Conservation (phyloP, 2,329 filamentous ascomycete genomes). For the Curvularia sp. region DNA sequence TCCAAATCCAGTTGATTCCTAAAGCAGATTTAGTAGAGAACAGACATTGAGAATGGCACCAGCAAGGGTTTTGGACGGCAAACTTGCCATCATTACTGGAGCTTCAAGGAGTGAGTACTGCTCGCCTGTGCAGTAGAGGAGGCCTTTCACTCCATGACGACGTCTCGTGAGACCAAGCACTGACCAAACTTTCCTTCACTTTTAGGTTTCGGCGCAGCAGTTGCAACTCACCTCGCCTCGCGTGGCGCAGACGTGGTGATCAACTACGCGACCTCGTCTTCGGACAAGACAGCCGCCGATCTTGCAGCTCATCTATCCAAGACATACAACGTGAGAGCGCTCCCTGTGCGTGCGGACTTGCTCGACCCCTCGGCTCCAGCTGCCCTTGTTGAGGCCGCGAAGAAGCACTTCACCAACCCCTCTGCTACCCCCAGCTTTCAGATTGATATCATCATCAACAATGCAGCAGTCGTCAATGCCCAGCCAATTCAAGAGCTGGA, state of each 20-base stretch:
- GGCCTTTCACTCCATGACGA: neutral
- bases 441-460: constrained; percentile 17
- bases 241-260: constrained; percentile 15
- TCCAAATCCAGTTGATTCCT: neutral
- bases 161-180: neutral
- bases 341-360: constrained; percentile 14
- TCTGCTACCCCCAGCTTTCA: constrained; percentile 10
- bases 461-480: constrained; percentile 13
- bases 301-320: constrained; percentile 15
- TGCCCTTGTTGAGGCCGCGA: constrained; percentile 13
- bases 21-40: neutral
- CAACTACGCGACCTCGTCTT: constrained; percentile 14
- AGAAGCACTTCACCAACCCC: constrained; percentile 8
- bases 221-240: constrained; percentile 14
- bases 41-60: neutral
- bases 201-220: constrained; percentile 16
- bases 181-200: neutral
- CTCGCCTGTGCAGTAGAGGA: neutral
- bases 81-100: constrained; percentile 16
- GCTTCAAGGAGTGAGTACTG: constrained; percentile 13
- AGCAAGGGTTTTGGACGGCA: constrained; percentile 13
- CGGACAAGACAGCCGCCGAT: constrained; percentile 10
- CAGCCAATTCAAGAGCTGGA: constrained; percentile 16
- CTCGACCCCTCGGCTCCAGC: constrained; percentile 15
- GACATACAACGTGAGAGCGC: constrained; percentile 14